Evolutionary conservation across 768 basidiomycete species (phyloP).

Genomic region (Paxillus rubicundulus): DNA sequence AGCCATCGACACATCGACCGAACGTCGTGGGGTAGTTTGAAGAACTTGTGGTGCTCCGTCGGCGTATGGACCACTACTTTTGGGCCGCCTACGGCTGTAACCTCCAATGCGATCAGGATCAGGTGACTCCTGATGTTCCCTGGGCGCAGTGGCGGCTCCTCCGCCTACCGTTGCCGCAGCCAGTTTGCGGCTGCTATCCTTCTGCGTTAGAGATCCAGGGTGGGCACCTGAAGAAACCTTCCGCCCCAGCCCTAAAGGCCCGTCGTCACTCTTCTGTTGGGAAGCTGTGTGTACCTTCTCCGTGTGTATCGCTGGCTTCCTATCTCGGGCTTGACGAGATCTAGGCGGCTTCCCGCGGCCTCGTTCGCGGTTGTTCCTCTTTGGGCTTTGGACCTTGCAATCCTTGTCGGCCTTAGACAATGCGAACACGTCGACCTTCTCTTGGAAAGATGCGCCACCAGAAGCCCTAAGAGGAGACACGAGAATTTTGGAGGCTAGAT

Average conservation of each 20-base stretch:
- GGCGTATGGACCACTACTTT: neutral
- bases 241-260: neutral
- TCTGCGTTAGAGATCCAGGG: neutral
- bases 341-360: too few relatives aligned
- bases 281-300: neutral
- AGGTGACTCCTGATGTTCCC: neutral
- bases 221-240: neutral
- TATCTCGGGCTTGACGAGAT: neutral
- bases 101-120: neutral
- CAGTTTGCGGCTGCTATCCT: neutral
- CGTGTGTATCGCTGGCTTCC: neutral
- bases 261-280: neutral
- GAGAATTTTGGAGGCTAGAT: constrained; percentile 35
- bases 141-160: neutral
- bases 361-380: neutral
- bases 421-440: neutral
- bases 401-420: neutral
- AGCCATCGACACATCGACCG: neutral
- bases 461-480: constrained; percentile 24
- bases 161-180: neutral
- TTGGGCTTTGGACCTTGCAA: neutral
- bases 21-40: neutral
- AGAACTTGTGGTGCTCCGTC: neutral
- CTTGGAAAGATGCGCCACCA: neutral
- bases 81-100: neutral